These are phyloP conservation scores for Cyclotella baltica DNA, from an alignment of 108 stramenopile species.

Conservation along the genomic window DNA sequence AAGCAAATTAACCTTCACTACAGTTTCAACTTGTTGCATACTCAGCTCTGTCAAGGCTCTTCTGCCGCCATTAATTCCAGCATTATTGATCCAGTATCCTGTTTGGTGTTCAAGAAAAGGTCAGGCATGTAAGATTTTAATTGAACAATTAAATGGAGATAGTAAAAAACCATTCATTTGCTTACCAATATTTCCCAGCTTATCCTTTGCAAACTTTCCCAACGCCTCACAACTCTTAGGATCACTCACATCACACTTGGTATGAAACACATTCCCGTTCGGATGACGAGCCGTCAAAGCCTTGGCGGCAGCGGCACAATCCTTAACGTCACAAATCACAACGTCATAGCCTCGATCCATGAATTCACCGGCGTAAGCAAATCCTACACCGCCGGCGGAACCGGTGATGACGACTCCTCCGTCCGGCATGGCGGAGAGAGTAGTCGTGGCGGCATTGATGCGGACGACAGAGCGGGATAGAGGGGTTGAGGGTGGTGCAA, in stretches of 20 bases:
- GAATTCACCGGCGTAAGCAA: constrained; percentile 93
- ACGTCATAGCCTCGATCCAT: constrained; percentile 89
- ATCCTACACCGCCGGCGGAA: constrained; percentile 88
- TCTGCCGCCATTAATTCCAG: constrained; percentile 91
- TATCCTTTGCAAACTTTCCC: constrained; percentile 79
- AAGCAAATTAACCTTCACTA: constrained; percentile 89
- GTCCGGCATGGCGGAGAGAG: constrained; percentile 46
- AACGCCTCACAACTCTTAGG: constrained; percentile 63
- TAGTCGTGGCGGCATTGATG: constrained; percentile 8
- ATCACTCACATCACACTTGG: constrained; percentile 89
- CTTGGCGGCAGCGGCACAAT: constrained; percentile 76
- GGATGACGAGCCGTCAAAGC: constrained; percentile 71
- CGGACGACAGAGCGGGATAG: constrained; percentile 1
- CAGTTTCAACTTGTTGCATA: constrained; percentile 76
- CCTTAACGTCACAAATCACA: constrained; percentile 91
- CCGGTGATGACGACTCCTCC: constrained; percentile 90
- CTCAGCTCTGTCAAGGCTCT: constrained; percentile 82
- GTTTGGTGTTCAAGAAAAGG: too few relatives aligned
- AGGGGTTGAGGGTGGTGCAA: constrained; percentile 20
- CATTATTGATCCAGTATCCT: constrained; percentile 93
- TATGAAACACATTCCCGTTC: constrained; percentile 77
- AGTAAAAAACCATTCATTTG: neutral
- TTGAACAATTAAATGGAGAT: too few relatives aligned
- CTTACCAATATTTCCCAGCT: constrained; percentile 77
- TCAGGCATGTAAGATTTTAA: too few relatives aligned